Conservation (phyloP, 345 rosid genomes). For the Populus simonii region DNA sequence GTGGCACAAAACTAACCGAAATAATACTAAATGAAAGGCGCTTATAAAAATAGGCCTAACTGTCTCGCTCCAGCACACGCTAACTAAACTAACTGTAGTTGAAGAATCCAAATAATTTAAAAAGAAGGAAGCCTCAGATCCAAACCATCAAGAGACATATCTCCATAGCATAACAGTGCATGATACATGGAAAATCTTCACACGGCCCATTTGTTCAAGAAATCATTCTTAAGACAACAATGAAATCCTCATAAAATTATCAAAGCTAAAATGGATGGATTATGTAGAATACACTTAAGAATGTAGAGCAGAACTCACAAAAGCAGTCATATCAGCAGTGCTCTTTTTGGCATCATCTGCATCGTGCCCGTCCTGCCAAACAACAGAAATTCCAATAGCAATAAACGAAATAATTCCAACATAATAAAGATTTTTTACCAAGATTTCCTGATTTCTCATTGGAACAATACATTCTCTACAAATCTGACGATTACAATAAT, state of each 20-base stretch:
- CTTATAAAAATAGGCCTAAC: not conserved
- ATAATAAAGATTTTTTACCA: not conserved
- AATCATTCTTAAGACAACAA: not conserved
- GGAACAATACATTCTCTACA: not conserved
- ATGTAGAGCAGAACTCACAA: slow-evolving; percentile 38
- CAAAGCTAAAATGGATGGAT: not conserved
- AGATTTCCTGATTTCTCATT: not conserved
- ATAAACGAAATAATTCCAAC: no score
- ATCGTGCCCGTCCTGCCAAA: slow-evolving; percentile 51
- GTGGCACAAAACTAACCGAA: not conserved
- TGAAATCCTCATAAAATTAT: not conserved
- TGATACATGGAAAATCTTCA: not conserved
- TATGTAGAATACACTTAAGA: not conserved
- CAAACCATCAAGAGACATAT: not conserved
- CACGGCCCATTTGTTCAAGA: not conserved
- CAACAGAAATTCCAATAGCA: not conserved
- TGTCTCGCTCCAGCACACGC: not conserved
- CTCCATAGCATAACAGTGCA: not conserved
- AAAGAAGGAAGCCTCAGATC: not conserved
- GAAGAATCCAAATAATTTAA: not conserved
- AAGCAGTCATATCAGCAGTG: slow-evolving; percentile 56
- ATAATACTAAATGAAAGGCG: not conserved
- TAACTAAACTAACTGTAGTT: not conserved
- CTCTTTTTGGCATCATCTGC: slow-evolving; percentile 51
- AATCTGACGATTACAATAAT: not conserved